phyloP scores from a whole-genome alignment of 1,284 basidiomycete genomes.

The Irpex sp. region DNA sequence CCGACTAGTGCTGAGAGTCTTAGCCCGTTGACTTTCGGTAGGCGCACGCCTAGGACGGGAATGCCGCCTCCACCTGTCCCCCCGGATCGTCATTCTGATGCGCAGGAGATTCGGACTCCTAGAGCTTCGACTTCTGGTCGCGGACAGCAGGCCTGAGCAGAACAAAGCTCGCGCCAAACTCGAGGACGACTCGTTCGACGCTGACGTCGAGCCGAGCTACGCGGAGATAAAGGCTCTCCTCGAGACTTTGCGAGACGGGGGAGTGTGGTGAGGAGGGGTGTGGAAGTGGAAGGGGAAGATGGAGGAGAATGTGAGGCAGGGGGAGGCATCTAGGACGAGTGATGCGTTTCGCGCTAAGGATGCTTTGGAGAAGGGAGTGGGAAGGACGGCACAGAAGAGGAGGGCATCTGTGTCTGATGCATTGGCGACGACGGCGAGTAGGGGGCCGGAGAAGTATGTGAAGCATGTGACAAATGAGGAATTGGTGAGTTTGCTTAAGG shows the following conservation, averaged over 20 bases:
- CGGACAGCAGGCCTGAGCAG: neutral
- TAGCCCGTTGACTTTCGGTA: conserved; percentile 27
- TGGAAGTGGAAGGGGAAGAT: conserved; percentile 43
- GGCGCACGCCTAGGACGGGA: conserved; percentile 4
- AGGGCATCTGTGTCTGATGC: too few species aligned
- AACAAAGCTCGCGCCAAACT: conserved; percentile 19
- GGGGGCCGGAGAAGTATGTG: conserved; percentile 28
- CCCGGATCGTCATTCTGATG: too few species aligned
- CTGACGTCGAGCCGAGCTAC: conserved; percentile 16
- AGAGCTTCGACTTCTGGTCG: neutral
- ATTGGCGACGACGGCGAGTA: conserved; percentile 11
- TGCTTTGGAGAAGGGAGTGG: too few species aligned
- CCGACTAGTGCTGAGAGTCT: conserved; percentile 23
- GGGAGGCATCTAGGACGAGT: conserved; percentile 56
- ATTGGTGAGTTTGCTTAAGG: conserved; percentile 58
- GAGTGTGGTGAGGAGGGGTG: conserved; percentile 30
- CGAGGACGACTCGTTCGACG: conserved; percentile 17
- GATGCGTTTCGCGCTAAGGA: conserved; percentile 52
- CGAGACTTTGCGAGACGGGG: conserved; percentile 15
- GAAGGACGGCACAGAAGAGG: too few species aligned
- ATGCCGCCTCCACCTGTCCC: neutral
- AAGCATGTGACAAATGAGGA: conserved; percentile 59
- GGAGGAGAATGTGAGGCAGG: conserved; percentile 44
- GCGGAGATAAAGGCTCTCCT: conserved; percentile 16
- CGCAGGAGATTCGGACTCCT: conserved; percentile 12